Evolutionary conservation across 331 rosid species (phyloP), one percentile per base, ranked within the genome.

Genomic region (Quercus phellos): DNA sequence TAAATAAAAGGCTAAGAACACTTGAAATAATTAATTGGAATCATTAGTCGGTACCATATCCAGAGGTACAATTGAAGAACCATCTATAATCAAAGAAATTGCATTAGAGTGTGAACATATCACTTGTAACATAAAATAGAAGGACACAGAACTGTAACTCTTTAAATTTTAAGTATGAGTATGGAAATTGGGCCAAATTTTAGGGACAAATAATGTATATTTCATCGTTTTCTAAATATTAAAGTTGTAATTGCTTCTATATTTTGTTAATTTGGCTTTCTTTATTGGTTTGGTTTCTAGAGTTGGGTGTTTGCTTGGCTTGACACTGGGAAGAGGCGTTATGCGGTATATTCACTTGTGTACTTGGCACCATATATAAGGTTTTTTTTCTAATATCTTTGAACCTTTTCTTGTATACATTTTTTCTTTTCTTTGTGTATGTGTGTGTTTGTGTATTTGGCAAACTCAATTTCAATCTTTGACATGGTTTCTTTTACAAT

Each of bases 291-390:
- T 50, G 32, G 12, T 50, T 72, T 74, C 30, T 43, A 92, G 99
- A 90, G 97, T 80, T 95, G 99, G 99, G 88, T 95, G 79, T 95
- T 95, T 76, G 97, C 98, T 2, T 95, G 94, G 97, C 80, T 95
- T 24, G 99, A 92, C 79, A 85, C 92, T 54, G 97, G 98, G 14
- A 81, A 84, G 22, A 83, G 90, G 27, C 98, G 91, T 26, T 95
- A 92, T 83, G 98, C 83, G n/a, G 83, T 95, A n/a, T 95, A 91
- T 70, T 78, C 99, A 10, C 83, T 95, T 71, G 97, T 90, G 26
- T 92, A 93, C 83, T 81, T 95, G 93, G 79, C 80, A 76, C 98
- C 99, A 27, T 93, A 95, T 80, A 77, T 93, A 70, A 95, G 98
- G 99, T 93, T 70, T 21, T 21, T 71, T 26, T 71, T 53, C 19